phyloP scores from a whole-genome alignment of 306 rosid species.

The Dalbergia cochinchinensis region DNA sequence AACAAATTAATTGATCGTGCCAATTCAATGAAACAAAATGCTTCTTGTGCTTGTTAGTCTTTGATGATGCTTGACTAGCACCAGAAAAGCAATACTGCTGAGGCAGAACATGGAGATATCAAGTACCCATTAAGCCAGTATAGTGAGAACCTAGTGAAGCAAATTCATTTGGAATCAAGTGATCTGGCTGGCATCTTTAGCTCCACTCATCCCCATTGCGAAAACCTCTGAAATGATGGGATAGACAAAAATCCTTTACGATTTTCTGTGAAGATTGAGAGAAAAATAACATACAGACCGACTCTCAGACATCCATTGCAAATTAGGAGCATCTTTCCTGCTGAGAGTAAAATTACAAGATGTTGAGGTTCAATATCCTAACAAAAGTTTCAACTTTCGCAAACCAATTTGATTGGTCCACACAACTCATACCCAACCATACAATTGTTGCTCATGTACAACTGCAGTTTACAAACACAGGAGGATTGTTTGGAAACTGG shows the following conservation, averaged over 20 bases:
- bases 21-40: constrained; percentile 33
- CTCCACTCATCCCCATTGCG: constrained; percentile 47
- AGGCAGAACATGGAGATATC: constrained; percentile 49
- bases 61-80: constrained; percentile 43
- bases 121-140: constrained; percentile 29
- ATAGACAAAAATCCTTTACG: constrained; percentile 27
- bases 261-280: not conserved
- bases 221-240: constrained; percentile 45
- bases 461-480: constrained; percentile 34
- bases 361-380: not conserved
- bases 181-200: constrained; percentile 44
- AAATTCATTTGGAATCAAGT: constrained; percentile 41
- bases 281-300: constrained; percentile 15
- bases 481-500: constrained; percentile 27
- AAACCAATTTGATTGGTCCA: constrained; percentile 18
- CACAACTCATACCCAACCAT: constrained; percentile 26
- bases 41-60: constrained; percentile 43
- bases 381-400: not conserved
- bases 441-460: constrained; percentile 24
- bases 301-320: constrained; percentile 2
- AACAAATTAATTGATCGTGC: constrained; percentile 17
- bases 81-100: constrained; percentile 25
- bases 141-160: constrained; percentile 38
- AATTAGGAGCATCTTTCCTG: not conserved
- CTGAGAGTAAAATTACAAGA: constrained; percentile 12